Percentiles rank a stretch among this genome's conserved stretches.
Conservation (phyloP, 352 stramenopile species). For the Pythium dissimile region DNA sequence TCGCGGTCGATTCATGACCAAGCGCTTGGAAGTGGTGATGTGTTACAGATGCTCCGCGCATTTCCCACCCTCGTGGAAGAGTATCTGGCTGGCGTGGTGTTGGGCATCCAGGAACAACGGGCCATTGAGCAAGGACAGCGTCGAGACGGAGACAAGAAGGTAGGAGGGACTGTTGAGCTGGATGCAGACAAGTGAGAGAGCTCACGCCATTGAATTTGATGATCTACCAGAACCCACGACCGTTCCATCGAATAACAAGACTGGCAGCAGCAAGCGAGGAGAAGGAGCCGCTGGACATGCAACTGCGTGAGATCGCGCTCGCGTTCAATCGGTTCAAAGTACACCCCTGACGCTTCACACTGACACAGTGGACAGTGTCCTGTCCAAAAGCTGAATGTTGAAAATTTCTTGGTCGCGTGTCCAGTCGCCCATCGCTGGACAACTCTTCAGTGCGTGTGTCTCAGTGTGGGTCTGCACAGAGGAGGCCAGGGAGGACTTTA, state of each 20-base stretch:
- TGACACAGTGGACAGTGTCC: neutral
- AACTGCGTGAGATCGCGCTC: conserved; percentile 8
- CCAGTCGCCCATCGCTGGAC: no score
- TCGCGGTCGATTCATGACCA: conserved; percentile 9
- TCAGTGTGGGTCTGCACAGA: no score
- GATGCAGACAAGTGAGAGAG: neutral
- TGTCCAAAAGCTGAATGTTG: no score
- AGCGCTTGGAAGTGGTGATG: conserved; percentile 24
- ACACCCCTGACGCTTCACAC: no score
- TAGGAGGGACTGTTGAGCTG: no score
- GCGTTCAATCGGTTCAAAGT: conserved; percentile 20
- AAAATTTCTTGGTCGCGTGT: no score
- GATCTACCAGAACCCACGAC: no score
- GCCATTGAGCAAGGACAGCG: neutral
- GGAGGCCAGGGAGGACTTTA: no score
- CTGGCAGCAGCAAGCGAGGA: neutral
- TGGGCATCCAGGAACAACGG: neutral
- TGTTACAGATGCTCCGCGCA: conserved; percentile 42
- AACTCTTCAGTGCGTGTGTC: no score
- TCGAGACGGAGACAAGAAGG: neutral
- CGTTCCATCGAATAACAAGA: neutral
- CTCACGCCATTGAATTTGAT: no score
- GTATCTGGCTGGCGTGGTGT: conserved; percentile 5
- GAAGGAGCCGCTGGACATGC: neutral
- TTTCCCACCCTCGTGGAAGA: conserved; percentile 52